These are phyloP conservation scores for Glycine latifolia DNA, from an alignment of 306 rosid genomes.

Conservation along the genomic window DNA sequence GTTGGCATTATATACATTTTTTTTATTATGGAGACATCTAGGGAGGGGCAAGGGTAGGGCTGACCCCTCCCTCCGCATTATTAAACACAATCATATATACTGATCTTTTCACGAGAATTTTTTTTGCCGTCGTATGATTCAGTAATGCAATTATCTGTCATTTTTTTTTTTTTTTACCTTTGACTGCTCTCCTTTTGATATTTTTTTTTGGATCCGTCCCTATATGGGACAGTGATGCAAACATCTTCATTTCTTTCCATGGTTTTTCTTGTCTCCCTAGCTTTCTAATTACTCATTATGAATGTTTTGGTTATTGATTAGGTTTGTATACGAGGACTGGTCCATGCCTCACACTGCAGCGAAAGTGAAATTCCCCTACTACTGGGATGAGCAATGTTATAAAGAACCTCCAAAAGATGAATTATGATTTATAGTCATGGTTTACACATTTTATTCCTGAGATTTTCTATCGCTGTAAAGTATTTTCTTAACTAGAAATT, in stretches of 20 bases:
- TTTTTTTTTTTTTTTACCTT: too few species aligned
- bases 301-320: slow-evolving; percentile 49
- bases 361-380: slow-evolving; percentile 75
- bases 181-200: too few species aligned
- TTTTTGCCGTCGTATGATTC: too few species aligned
- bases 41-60: too few species aligned
- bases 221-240: slow-evolving; percentile 7
- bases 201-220: neutral
- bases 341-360: slow-evolving; percentile 92
- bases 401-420: slow-evolving; percentile 70
- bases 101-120: too few species aligned
- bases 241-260: slow-evolving; percentile 31
- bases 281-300: slow-evolving; percentile 38
- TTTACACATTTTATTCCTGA: slow-evolving; percentile 32
- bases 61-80: too few species aligned
- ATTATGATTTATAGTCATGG: slow-evolving; percentile 51
- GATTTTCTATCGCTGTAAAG: slow-evolving; percentile 2
- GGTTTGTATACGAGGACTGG: slow-evolving; percentile 88
- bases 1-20: neutral
- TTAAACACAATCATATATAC: too few species aligned
- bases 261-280: neutral
- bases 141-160: too few species aligned
- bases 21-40: neutral
- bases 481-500: neutral
- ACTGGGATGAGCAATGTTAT: slow-evolving; percentile 83